Percentiles rank a stretch among this genome's conserved stretches.
Conservation (phyloP, 257 asterid genomes). For the Solanum chmielewskii region DNA sequence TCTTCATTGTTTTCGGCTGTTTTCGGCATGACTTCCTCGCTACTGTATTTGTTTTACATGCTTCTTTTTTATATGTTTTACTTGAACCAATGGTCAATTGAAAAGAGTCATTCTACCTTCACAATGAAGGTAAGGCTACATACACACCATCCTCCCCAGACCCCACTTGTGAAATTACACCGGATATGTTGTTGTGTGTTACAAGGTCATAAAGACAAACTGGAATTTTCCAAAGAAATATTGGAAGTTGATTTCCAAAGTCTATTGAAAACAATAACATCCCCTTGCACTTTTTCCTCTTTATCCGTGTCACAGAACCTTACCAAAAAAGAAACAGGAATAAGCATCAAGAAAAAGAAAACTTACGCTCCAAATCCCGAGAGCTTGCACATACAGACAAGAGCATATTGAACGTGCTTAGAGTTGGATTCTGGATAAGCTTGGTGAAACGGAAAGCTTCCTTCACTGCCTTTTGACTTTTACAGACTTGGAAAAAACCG, state of each 20-base stretch:
- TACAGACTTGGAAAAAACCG: slow-evolving; percentile 70
- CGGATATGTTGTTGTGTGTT: neutral
- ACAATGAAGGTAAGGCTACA: neutral
- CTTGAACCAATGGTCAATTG: neutral
- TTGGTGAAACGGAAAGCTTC: slow-evolving; percentile 74
- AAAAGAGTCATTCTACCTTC: neutral
- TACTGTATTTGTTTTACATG: neutral
- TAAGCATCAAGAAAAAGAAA: neutral
- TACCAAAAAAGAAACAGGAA: neutral
- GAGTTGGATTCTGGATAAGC: slow-evolving; percentile 76
- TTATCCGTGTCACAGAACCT: neutral
- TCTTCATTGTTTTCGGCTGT: neutral
- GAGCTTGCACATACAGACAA: slow-evolving; percentile 89
- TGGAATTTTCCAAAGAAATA: neutral
- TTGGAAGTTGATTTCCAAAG: neutral
- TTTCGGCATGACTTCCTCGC: neutral
- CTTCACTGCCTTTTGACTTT: slow-evolving; percentile 67
- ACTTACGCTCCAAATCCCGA: slow-evolving; percentile 71
- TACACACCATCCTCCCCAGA: neutral
- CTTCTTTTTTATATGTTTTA: neutral
- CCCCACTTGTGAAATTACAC: neutral
- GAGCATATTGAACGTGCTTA: slow-evolving; percentile 95
- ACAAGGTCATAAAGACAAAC: neutral
- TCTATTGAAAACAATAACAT: neutral
- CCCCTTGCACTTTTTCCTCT: neutral